These are phyloP conservation scores for Neofusicoccum parvum DNA, from an alignment of 2,329 filamentous ascomycete species.

Conservation along the genomic window DNA sequence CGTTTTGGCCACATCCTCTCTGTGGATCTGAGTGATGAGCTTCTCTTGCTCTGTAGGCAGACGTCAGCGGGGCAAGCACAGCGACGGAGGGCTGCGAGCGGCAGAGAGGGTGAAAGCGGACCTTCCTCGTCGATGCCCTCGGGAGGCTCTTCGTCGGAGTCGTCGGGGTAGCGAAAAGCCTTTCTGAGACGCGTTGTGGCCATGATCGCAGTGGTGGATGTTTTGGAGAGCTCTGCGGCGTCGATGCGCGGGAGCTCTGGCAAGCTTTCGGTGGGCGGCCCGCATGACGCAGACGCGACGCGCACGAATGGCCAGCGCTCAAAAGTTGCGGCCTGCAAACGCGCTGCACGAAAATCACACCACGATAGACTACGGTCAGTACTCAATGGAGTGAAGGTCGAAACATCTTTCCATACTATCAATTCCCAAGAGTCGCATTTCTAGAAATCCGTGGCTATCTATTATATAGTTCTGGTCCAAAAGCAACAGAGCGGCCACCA, in stretches of 20 bases:
- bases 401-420: too few relatives aligned
- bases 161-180: constrained; percentile 74
- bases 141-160: constrained; percentile 58
- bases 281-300: constrained; percentile 18
- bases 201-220: constrained; percentile 36
- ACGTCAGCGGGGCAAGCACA: constrained; percentile 22
- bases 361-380: too few relatives aligned
- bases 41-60: constrained; percentile 61
- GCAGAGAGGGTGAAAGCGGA: constrained; percentile 33
- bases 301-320: not conserved
- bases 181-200: constrained; percentile 68
- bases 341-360: not conserved
- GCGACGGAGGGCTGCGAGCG: not conserved
- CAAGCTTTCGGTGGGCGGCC: not conserved
- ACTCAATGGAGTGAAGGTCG: not conserved
- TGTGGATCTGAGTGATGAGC: constrained; percentile 59
- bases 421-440: too few relatives aligned
- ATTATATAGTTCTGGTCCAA: not conserved
- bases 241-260: constrained; percentile 1
- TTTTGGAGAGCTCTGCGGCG: not conserved
- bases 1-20: constrained; percentile 52
- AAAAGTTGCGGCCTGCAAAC: not conserved
- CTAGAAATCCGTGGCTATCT: too few relatives aligned
- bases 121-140: constrained; percentile 77
- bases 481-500: not conserved